Percentiles rank a stretch among this genome's conserved stretches.
These are phyloP conservation scores for Acer yangbiense DNA, from an alignment of 345 rosid species.

Conservation along the genomic window DNA sequence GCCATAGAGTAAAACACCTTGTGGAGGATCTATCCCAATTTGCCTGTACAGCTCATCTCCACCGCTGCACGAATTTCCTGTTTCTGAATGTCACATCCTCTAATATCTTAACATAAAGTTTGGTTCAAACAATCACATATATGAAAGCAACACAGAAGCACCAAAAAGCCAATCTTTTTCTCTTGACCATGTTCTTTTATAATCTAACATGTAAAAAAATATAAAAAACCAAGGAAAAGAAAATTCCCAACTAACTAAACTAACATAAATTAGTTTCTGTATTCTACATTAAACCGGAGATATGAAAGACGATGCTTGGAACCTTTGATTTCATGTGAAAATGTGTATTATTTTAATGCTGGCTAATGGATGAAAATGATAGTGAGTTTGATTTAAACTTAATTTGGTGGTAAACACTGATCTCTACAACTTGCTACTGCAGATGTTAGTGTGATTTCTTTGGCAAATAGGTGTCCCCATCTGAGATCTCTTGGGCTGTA, in stretches of 20 bases:
- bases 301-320: no score
- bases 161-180: not conserved
- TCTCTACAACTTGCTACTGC: slow-evolving; percentile 10
- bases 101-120: slow-evolving; percentile 66
- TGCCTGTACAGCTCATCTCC: slow-evolving; percentile 88
- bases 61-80: slow-evolving; percentile 99
- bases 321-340: not conserved
- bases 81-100: slow-evolving; percentile 98
- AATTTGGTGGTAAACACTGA: not conserved
- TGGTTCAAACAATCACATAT: not conserved
- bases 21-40: slow-evolving; percentile 97
- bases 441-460: slow-evolving; percentile 82
- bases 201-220: no score
- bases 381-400: not conserved
- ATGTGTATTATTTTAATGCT: not conserved
- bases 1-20: slow-evolving; percentile 93
- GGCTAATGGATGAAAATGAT: not conserved
- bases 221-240: no score
- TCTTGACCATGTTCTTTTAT: not conserved
- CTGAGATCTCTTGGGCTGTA: no score
- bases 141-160: not conserved
- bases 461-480: slow-evolving; percentile 64
- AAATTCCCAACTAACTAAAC: no score
- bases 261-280: not conserved
- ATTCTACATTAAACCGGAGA: not conserved